Conservation (phyloP, 208 protist species). For the Tritrichomonas foetus region DNA sequence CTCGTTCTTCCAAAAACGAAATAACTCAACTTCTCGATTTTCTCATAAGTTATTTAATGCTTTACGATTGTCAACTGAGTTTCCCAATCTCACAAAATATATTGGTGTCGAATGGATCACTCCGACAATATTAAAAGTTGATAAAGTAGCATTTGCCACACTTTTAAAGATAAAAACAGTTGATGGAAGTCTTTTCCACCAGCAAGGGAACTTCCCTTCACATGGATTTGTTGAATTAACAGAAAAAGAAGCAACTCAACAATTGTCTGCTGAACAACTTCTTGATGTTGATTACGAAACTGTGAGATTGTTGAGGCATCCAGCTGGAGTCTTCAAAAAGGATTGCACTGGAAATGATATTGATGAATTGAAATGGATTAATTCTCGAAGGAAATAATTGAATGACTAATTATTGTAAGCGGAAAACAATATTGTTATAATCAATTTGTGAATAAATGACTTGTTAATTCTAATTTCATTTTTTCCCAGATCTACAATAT, state of each 20-base stretch:
- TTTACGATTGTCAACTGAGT: neutral
- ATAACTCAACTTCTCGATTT: neutral
- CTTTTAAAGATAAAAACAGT: neutral
- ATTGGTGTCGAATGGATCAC: neutral
- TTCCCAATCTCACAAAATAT: neutral
- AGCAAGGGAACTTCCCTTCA: constrained; percentile 14
- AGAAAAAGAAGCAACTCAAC: neutral
- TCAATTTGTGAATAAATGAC: too few species aligned
- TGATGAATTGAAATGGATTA: neutral
- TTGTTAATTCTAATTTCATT: too few species aligned
- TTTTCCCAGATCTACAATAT: too few species aligned
- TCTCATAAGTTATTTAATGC: constrained; percentile 15
- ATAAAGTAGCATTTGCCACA: neutral
- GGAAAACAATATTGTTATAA: too few species aligned
- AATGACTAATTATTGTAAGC: too few species aligned
- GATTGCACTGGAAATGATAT: neutral
- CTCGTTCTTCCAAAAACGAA: neutral
- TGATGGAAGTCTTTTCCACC: neutral
- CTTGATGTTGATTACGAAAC: neutral
- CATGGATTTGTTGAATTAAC: constrained; percentile 2
- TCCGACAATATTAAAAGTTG: neutral
- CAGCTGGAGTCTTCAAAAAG: neutral
- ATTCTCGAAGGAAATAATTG: neutral
- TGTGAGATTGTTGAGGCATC: neutral
- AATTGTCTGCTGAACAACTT: neutral